These are phyloP conservation scores for Populus hybrid DNA, from an alignment of 441 rosid species.

Conservation along the genomic window DNA sequence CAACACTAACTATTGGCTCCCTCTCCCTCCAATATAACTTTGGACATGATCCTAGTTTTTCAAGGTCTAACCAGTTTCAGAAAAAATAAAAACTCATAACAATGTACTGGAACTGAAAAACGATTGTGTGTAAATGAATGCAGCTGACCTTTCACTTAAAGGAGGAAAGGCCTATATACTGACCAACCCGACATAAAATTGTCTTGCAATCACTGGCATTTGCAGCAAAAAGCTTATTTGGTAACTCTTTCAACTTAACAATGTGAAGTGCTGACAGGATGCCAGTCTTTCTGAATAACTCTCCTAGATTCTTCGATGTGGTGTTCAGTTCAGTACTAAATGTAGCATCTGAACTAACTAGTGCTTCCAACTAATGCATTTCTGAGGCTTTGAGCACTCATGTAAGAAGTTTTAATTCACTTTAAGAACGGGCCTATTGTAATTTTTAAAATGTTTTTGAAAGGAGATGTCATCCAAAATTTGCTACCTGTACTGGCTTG, in stretches of 20 bases:
- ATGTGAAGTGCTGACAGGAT: conserved; percentile 97
- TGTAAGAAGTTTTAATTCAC: conserved; percentile 14
- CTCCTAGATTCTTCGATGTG: conserved; percentile 59
- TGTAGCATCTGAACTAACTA: conserved; percentile 64
- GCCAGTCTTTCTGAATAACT: conserved; percentile 65
- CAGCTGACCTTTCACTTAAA: conserved; percentile 73
- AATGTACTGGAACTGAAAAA: neutral
- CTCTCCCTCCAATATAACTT: conserved; percentile 72
- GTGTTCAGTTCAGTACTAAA: conserved; percentile 72
- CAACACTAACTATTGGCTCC: conserved; percentile 66
- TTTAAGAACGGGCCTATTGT: conserved; percentile 5
- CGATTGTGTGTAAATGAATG: neutral
- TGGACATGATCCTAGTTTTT: conserved; percentile 78
- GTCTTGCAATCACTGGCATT: conserved; percentile 93
- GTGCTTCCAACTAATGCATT: conserved; percentile 72
- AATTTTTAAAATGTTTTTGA: conserved; percentile 1
- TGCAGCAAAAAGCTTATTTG: conserved; percentile 76
- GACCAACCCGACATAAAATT: conserved; percentile 64
- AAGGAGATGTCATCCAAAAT: conserved; percentile 13
- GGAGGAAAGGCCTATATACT: conserved; percentile 49
- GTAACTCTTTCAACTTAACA: conserved; percentile 58
- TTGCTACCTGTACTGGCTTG: conserved; percentile 48
- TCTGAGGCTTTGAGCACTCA: conserved; percentile 53
- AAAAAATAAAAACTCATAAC: neutral
- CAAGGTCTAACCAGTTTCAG: conserved; percentile 17